A percentile compares a stretch with the other conserved stretches of the same genome.
Conservation (phyloP, 306 rosid species). For the Spatholobus suberectus region DNA sequence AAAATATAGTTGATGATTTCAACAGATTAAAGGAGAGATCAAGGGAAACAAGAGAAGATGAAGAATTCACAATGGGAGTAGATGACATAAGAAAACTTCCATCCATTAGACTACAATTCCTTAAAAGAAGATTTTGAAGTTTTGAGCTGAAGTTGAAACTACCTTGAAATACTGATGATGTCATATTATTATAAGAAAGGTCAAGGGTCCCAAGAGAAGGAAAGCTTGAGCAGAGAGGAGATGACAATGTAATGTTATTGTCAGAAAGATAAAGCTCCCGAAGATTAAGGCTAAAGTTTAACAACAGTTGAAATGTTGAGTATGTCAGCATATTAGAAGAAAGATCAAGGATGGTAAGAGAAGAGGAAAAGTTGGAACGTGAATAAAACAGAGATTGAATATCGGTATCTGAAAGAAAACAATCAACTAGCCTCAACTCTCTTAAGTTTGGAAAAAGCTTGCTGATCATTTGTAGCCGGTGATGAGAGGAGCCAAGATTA, state of each 20-base stretch:
- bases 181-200: not conserved
- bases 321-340: not conserved
- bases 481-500: not conserved
- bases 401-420: not conserved
- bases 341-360: slow-evolving; percentile 37
- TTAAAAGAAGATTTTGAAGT: not conserved
- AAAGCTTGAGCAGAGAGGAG: not conserved
- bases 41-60: not conserved
- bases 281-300: not conserved
- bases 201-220: not conserved
- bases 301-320: not conserved
- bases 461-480: not conserved
- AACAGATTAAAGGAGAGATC: not conserved
- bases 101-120: not conserved
- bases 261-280: not conserved
- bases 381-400: not conserved
- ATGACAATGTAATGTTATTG: not conserved
- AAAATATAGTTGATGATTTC: not conserved
- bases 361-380: not conserved
- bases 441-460: slow-evolving; percentile 7
- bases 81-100: not conserved
- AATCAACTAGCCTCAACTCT: not conserved
- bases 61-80: not conserved
- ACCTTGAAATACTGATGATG: not conserved
- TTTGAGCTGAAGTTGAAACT: not conserved